A percentile compares a stretch with the other conserved stretches of the same genome.
Evolutionary conservation across 306 rosid species (phyloP).

Genomic region (Prinsepia uniflora): DNA sequence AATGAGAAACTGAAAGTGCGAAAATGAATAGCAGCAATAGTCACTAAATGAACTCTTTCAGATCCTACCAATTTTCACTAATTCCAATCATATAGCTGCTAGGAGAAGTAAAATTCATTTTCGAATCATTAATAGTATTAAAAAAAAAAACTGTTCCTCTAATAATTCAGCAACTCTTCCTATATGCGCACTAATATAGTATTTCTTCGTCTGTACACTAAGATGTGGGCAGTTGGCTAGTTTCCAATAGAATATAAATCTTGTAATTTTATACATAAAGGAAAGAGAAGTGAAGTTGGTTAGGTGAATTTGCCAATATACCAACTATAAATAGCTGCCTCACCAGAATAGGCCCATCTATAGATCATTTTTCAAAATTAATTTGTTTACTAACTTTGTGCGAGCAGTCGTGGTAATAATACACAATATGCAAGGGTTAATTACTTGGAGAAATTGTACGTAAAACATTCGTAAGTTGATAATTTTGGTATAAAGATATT

Average conservation of each 20-base stretch:
- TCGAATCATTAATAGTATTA: neutral
- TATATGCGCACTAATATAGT: neutral
- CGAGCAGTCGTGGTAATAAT: no score
- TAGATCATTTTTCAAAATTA: neutral
- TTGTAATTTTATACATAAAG: conserved; percentile 18
- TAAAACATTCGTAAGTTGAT: no score
- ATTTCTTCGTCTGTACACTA: conserved; percentile 13
- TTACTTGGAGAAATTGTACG: no score
- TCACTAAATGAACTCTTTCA: conserved; percentile 19
- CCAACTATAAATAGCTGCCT: conserved; percentile 63
- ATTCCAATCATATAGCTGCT: neutral
- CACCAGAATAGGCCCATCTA: conserved; percentile 31
- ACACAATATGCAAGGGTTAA: no score
- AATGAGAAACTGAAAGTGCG: no score
- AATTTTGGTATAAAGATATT: no score
- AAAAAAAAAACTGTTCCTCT: conserved; percentile 1
- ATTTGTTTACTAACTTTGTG: no score
- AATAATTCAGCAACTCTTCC: neutral
- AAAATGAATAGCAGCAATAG: conserved; percentile 25
- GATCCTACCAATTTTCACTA: conserved; percentile 22
- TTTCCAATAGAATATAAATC: neutral
- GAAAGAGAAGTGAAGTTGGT: conserved; percentile 39
- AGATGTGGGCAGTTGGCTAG: conserved; percentile 5
- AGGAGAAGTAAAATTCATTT: conserved; percentile 2
- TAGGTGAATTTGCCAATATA: conserved; percentile 56